Evolutionary conservation across 805 yeast species (phyloP), one percentile per base, ranked within the genome.

Genomic region (Candida wancherniae): DNA sequence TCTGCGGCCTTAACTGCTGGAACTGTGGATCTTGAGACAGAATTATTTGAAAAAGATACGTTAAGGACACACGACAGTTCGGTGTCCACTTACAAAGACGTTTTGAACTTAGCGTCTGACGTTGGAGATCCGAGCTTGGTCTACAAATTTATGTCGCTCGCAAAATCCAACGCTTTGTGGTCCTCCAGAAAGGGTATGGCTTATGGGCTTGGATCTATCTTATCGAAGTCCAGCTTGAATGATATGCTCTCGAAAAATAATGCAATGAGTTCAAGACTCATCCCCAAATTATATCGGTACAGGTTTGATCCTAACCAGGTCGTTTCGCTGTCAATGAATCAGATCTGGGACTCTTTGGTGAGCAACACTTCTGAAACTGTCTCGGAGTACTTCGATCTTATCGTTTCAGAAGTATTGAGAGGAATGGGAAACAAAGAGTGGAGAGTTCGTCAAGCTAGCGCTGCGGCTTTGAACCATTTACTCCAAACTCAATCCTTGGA

Each of bases 81-180:
- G 0, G 77, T 90, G 3, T 83, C 94, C 0, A 88, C 97, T 0
- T 90, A 90, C 53, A 84, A 82, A 47, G 98, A 90, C 56, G 84
- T 90, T 18, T 65, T 90, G 45, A 84, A 67, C 46, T 64, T 90
- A 29, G 97, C 98, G 0, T 77, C 92, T 1, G 98, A 90, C 51
- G 94, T 87, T 7, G 97, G 97, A 17, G 96, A 90, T 56, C 95
- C 97, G 9, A 75, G 92, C 43, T 70, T 90, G 42, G 96, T 90
- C 4, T 90, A 90, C 58, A 84, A 86, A 51, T 90, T 90, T 53
- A 86, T 90, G 96, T 78, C 95, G 0, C 61, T 90, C 34, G 94
- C 97, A 0, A 80, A 84, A 40, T 80, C 80, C 31, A 84, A 95
- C 0, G 78, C 92, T 0, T 58, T 88, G 13, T 90, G 98, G 98